These are phyloP conservation scores for Arachnomyces sp. DNA, from an alignment of 2,329 filamentous ascomycete species.

Conservation along the genomic window DNA sequence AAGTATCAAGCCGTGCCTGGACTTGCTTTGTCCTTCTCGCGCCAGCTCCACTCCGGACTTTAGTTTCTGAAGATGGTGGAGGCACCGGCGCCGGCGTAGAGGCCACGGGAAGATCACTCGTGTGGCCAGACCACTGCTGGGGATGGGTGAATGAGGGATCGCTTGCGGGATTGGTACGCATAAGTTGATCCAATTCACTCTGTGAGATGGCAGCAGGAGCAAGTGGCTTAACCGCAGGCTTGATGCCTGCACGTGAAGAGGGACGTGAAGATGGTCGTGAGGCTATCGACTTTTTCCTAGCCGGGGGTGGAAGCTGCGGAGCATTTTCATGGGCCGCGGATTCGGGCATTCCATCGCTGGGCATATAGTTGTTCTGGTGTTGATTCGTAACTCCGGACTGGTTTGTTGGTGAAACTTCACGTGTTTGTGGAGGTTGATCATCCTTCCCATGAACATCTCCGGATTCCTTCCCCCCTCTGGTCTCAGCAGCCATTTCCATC, in stretches of 20 bases:
- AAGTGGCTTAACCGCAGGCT: slow-evolving; percentile 29
- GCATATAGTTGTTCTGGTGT: neutral
- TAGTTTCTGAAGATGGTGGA: slow-evolving; percentile 24
- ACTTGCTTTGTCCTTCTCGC: slow-evolving; percentile 61
- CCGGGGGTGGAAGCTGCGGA: slow-evolving; percentile 19
- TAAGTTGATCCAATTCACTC: slow-evolving; percentile 26
- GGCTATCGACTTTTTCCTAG: slow-evolving; percentile 13
- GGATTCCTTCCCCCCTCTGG: no score
- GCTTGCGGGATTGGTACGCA: slow-evolving; percentile 39
- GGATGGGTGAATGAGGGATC: slow-evolving; percentile 42
- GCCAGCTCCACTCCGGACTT: slow-evolving; percentile 42
- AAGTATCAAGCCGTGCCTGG: slow-evolving; percentile 47
- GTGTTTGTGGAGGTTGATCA: neutral
- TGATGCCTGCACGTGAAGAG: slow-evolving; percentile 29
- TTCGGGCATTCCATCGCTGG: slow-evolving; percentile 12
- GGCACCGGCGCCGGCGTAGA: slow-evolving; percentile 28
- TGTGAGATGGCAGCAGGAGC: slow-evolving; percentile 31
- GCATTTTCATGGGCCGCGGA: slow-evolving; percentile 16
- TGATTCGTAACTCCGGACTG: neutral
- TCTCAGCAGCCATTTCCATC: slow-evolving; percentile 8
- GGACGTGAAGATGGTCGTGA: slow-evolving; percentile 25
- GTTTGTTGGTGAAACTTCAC: neutral
- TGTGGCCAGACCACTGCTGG: slow-evolving; percentile 36
- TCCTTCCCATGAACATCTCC: neutral
- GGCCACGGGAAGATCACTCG: slow-evolving; percentile 36